Base-by-base conservation (phyloP, 192 early-diverging fungal species). In the Paraglomus occultum region DNA sequence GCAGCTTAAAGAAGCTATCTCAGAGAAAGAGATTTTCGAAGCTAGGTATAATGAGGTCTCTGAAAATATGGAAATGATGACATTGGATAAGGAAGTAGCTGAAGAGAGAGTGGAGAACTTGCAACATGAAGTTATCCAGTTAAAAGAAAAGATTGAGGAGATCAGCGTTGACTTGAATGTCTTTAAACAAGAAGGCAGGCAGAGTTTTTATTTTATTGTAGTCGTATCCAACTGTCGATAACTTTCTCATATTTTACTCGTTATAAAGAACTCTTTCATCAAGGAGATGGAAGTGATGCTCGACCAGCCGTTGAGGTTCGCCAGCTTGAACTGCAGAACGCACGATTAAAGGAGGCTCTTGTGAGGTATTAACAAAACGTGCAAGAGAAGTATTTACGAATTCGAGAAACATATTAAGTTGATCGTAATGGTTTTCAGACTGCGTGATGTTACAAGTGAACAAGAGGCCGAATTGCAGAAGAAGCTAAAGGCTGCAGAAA, bases 61-160 rank as follows among this genome's bases (percentile, higher is more conserved):
- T 20, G 95, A 95, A 22, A 79, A 79, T 14, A 82, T 95, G 77
- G 95, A 97, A 76, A 88, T 94, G 78, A 85, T 91, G 62, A 80
- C 92, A 5, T 71, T 97, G 12, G 95, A 97, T 81, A 91, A 91
- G 73, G 94, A 97, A 76, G 87, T 95, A 83, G 94, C 92, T 0
- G 94, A 95, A 67, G 94, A 96, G 71, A 83, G 82, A 47, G 87
- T 88, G 20, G 94, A 96, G 48, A 79, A 84, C 15, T 61, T 94
- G 58, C 83, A 88, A 66, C 88, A 88, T 31, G 93, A 95, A 71
- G 79, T 88, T 0, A 79, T 79, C 43, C 62, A 82, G 18, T 73
- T 94, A 18, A 90, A 91, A 63, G 93, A 95, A 61, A 90, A 91
- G 64, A 76, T 93, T 7, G 92, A 89, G 50, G 94, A 94, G 71